These are phyloP conservation scores for Cytospora leucostoma DNA, from an alignment of 2,329 filamentous ascomycete species.

Conservation along the genomic window DNA sequence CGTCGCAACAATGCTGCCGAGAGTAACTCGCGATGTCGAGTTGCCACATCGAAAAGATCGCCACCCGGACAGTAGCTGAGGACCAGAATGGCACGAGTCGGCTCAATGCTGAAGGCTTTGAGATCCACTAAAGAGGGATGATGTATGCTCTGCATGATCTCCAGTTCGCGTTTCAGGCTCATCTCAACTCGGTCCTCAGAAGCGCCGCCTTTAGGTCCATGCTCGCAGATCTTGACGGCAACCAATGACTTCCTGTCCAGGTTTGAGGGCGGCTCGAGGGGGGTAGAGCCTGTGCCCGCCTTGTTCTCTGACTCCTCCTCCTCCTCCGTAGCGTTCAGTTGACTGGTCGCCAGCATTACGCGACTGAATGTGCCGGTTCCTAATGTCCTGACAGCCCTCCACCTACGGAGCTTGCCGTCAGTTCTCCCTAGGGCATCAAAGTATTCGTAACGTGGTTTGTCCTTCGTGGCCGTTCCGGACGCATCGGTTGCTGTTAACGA, in stretches of 20 bases:
- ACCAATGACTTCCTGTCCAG: slow-evolving; percentile 79
- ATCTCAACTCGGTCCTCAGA: slow-evolving; percentile 92
- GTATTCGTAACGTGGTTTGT: slow-evolving; percentile 55
- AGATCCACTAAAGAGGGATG: slow-evolving; percentile 91
- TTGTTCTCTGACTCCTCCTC: slow-evolving; percentile 37
- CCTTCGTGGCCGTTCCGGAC: slow-evolving; percentile 33
- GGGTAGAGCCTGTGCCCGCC: slow-evolving; percentile 35
- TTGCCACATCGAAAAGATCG: slow-evolving; percentile 91
- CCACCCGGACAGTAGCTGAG: slow-evolving; percentile 92
- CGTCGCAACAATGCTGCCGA: slow-evolving; percentile 71
- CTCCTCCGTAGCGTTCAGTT: slow-evolving; percentile 57
- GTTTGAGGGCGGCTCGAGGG: slow-evolving; percentile 36
- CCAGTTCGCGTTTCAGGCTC: slow-evolving; percentile 89
- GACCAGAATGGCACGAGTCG: slow-evolving; percentile 79
- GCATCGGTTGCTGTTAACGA: slow-evolving; percentile 52
- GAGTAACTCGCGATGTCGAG: slow-evolving; percentile 67
- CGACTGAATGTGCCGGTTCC: slow-evolving; percentile 96
- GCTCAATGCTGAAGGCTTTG: slow-evolving; percentile 87
- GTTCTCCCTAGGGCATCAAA: slow-evolving; percentile 70
- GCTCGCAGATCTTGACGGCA: slow-evolving; percentile 92
- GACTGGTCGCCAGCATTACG: slow-evolving; percentile 86
- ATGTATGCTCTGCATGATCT: slow-evolving; percentile 84
- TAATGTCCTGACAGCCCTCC: slow-evolving; percentile 76
- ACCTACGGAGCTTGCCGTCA: slow-evolving; percentile 71
- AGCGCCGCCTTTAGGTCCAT: slow-evolving; percentile 89